A percentile compares a stretch with the other conserved stretches of the same genome.
phyloP scores from a whole-genome alignment of 352 stramenopile genomes.

The Globisporangium middletonii region DNA sequence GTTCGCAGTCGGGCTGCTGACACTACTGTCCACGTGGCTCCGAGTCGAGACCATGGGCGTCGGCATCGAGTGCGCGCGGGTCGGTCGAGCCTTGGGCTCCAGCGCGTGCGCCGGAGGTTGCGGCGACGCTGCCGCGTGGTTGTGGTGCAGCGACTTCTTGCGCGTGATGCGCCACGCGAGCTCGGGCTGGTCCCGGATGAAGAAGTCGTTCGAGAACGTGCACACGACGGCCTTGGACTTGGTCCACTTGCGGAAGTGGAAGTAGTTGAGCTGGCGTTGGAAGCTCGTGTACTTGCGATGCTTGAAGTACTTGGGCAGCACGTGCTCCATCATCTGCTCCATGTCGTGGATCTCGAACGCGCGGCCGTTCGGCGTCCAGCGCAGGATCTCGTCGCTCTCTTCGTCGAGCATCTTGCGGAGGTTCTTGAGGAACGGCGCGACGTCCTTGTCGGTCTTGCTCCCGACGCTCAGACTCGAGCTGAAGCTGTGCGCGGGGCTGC shows the following conservation, averaged over 20 bases:
- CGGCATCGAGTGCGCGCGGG: constrained; percentile 4
- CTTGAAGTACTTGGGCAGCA: constrained; percentile 94
- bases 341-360: constrained; percentile 79
- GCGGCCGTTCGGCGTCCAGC: constrained; percentile 55
- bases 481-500: not conserved
- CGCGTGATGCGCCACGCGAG: constrained; percentile 60
- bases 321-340: constrained; percentile 69
- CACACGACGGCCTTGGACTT: constrained; percentile 74
- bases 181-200: constrained; percentile 60
- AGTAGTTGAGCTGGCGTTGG: constrained; percentile 93
- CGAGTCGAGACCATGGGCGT: not conserved
- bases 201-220: constrained; percentile 76
- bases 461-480: not conserved
- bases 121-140: constrained; percentile 4
- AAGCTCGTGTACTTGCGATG: constrained; percentile 93
- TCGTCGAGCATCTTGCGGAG: constrained; percentile 57
- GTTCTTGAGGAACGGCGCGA: constrained; percentile 62
- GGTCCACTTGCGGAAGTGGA: constrained; percentile 90
- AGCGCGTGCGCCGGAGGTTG: not conserved
- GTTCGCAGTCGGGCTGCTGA: not conserved
- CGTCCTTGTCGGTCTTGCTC: constrained; percentile 26
- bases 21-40: not conserved
- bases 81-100: constrained; percentile 2
- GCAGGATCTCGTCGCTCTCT: constrained; percentile 45
- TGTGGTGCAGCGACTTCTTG: constrained; percentile 45